These are phyloP conservation scores for Solanum arcanum DNA, from an alignment of 257 asterid species.

Conservation along the genomic window DNA sequence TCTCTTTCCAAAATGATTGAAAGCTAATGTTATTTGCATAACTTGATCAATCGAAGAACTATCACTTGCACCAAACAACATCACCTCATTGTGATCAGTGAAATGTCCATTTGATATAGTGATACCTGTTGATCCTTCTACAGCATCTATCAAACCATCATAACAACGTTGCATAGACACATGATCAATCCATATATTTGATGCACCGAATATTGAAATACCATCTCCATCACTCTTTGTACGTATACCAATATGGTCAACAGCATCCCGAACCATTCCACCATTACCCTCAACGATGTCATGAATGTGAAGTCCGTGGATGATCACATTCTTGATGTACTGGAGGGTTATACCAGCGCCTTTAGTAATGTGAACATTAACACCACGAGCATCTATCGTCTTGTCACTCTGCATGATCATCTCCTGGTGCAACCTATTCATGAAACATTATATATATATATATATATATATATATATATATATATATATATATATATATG, in stretches of 20 bases:
- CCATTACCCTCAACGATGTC: conserved; percentile 28
- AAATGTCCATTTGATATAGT: conserved; percentile 57
- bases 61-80: conserved; percentile 58
- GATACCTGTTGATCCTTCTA: conserved; percentile 42
- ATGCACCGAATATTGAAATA: conserved; percentile 37
- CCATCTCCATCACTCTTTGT: conserved; percentile 56
- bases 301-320: conserved; percentile 33
- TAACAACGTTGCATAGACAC: conserved; percentile 34
- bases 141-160: conserved; percentile 47
- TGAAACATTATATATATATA: too few relatives aligned
- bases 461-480: not conserved
- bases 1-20: conserved; percentile 64
- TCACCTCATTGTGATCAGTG: conserved; percentile 48
- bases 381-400: conserved; percentile 72
- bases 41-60: conserved; percentile 18
- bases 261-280: conserved; percentile 39
- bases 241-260: conserved; percentile 35
- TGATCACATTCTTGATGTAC: conserved; percentile 37
- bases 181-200: conserved; percentile 61
- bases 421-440: conserved; percentile 34
- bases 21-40: conserved; percentile 58
- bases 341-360: conserved; percentile 56
- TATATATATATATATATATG: too few relatives aligned
- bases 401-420: conserved; percentile 40
- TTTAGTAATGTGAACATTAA: conserved; percentile 24